Conservation (phyloP, 306 rosid genomes). For the Glycine tomentella region DNA sequence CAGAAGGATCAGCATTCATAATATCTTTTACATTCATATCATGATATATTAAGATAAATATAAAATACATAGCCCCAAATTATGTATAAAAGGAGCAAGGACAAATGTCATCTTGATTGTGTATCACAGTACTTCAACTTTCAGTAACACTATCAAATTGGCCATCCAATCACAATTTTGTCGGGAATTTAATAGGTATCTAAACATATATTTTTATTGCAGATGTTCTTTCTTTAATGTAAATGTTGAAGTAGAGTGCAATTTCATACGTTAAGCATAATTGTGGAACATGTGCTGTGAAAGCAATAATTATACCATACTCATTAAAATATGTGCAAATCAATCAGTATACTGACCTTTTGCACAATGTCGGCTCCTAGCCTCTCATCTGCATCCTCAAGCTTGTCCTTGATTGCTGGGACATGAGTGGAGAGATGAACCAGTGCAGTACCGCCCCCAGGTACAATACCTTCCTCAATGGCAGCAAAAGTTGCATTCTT, state of each 20-base stretch:
- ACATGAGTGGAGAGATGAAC: conserved; percentile 83
- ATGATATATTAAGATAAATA: not conserved
- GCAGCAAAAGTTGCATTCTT: conserved; percentile 99
- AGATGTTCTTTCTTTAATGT: not conserved
- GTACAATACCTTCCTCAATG: conserved; percentile 99
- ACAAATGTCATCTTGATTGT: not conserved
- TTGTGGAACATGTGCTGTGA: not conserved
- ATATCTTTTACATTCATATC: not conserved
- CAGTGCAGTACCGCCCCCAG: conserved; percentile 97
- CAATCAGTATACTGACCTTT: conserved; percentile 58
- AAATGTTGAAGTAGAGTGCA: not conserved
- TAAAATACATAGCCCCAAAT: not conserved
- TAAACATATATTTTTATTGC: not conserved
- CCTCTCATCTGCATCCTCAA: conserved; percentile 87
- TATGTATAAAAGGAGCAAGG: not conserved
- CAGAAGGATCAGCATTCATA: not conserved
- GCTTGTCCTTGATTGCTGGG: conserved; percentile 81
- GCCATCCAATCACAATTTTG: not conserved
- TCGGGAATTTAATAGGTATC: not conserved
- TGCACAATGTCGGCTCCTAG: conserved; percentile 97
- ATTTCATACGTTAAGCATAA: no score
- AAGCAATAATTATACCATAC: no score
- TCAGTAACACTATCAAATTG: not conserved
- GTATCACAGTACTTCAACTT: not conserved
- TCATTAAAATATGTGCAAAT: not conserved